These are phyloP conservation scores for Pythium aphanidermatum DNA, from an alignment of 352 stramenopile species.

Conservation along the genomic window DNA sequence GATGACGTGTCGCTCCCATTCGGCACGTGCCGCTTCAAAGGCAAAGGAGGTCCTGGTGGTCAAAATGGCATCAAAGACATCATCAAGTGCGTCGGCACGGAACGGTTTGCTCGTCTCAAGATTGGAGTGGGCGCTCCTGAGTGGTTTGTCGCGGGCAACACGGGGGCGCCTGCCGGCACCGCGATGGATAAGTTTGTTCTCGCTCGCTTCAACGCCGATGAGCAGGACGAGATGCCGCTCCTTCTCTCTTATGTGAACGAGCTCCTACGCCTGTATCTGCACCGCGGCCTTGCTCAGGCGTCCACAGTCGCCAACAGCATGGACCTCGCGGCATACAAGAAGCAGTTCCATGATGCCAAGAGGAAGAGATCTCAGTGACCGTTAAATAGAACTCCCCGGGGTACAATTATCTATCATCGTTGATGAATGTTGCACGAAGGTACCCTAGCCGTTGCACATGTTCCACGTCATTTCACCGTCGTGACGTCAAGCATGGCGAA, in stretches of 20 bases:
- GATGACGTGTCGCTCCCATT: constrained; percentile 82
- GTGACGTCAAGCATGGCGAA: constrained; percentile 7
- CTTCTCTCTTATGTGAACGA: constrained; percentile 69
- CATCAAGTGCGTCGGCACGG: constrained; percentile 76
- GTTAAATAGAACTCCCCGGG: constrained; percentile 1
- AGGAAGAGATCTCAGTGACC: no score
- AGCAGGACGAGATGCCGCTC: constrained; percentile 62
- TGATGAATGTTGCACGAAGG: constrained; percentile 16
- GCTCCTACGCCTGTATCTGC: constrained; percentile 72
- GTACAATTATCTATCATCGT: constrained; percentile 12
- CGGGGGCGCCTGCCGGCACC: constrained; percentile 59
- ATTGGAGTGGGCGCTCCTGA: constrained; percentile 72
- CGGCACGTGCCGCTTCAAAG: constrained; percentile 76
- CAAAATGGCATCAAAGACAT: constrained; percentile 83
- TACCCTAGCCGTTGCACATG: constrained; percentile 10
- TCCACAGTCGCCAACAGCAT: constrained; percentile 75
- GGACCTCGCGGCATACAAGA: constrained; percentile 50
- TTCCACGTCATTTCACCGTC: neutral
- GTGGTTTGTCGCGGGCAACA: constrained; percentile 70
- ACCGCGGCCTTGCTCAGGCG: constrained; percentile 67
- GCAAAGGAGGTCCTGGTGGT: constrained; percentile 62
- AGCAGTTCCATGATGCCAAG: constrained; percentile 27
- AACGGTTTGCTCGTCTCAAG: constrained; percentile 80
- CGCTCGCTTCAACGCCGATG: constrained; percentile 64
- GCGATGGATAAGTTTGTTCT: constrained; percentile 83